These are phyloP conservation scores for Uronychia setigera DNA, from an alignment of 73 alveolate genomes.

Conservation along the genomic window DNA sequence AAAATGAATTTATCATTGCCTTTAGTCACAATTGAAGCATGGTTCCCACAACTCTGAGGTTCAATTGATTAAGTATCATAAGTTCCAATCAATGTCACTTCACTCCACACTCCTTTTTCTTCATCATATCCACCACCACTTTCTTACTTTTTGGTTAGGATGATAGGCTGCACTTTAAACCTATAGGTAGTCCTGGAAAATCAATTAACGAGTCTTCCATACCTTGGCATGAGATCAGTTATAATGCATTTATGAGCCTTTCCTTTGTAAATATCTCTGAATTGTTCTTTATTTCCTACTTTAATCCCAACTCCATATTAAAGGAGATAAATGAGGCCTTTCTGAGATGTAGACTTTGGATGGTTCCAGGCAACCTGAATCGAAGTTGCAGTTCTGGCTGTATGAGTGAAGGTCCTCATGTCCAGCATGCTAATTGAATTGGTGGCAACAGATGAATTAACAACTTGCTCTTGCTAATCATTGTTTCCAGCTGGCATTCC, in stretches of 20 bases:
- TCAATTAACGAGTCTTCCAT: not conserved
- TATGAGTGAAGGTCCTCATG: slow-evolving; percentile 39
- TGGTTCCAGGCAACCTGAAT: slow-evolving; percentile 71
- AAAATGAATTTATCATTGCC: not conserved
- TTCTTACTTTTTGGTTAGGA: slow-evolving; percentile 13
- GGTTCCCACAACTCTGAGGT: slow-evolving; percentile 14
- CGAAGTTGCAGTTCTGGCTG: slow-evolving; percentile 56
- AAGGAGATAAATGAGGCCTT: slow-evolving; percentile 33
- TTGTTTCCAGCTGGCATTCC: not conserved
- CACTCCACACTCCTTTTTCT: slow-evolving; percentile 71
- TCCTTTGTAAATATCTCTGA: slow-evolving; percentile 74
- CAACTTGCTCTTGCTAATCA: not conserved
- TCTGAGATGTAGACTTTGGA: slow-evolving; percentile 2
- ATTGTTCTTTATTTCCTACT: slow-evolving; percentile 62
- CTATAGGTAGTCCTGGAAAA: slow-evolving; percentile 66
- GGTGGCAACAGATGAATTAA: not conserved
- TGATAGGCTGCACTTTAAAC: slow-evolving; percentile 66
- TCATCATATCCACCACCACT: not conserved
- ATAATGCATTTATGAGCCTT: slow-evolving; percentile 81
- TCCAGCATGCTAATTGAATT: not conserved
- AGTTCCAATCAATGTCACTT: slow-evolving; percentile 53
- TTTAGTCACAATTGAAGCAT: slow-evolving; percentile 24
- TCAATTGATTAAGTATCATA: slow-evolving; percentile 53
- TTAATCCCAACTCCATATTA: slow-evolving; percentile 79
- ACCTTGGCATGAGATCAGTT: slow-evolving; percentile 68